A percentile compares a stretch with the other conserved stretches of the same genome.
These are phyloP conservation scores for Lanmaoa pseudosensibilis DNA, from an alignment of 768 basidiomycete species.

Conservation along the genomic window DNA sequence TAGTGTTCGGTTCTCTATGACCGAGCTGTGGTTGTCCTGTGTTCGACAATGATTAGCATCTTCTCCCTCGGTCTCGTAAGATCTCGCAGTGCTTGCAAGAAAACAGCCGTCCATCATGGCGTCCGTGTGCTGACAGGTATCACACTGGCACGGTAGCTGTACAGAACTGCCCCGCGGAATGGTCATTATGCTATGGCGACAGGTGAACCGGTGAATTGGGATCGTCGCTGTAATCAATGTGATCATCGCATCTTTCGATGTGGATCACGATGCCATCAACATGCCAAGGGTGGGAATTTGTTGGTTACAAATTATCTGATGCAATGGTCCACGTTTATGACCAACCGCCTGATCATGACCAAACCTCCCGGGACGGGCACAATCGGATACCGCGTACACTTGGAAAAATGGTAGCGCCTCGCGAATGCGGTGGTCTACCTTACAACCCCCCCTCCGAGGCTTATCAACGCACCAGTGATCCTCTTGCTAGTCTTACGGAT, in stretches of 20 bases:
- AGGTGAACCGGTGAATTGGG: neutral
- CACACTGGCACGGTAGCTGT: neutral
- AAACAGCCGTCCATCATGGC: constrained; percentile 49
- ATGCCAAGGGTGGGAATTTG: neutral
- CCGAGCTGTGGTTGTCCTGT: too few species aligned
- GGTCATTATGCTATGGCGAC: neutral
- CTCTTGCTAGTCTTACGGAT: neutral
- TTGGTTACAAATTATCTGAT: neutral
- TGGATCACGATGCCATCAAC: neutral
- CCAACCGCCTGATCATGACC: neutral
- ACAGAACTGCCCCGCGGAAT: neutral
- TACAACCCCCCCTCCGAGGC: neutral
- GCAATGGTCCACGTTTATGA: too few species aligned
- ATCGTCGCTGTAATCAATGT: neutral
- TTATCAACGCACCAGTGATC: neutral
- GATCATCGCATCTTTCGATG: neutral
- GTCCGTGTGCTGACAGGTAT: too few species aligned
- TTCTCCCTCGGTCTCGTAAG: neutral
- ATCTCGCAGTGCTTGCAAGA: constrained; percentile 51
- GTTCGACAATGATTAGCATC: neutral
- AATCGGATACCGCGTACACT: neutral
- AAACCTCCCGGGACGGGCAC: neutral
- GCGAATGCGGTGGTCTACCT: neutral
- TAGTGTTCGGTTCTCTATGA: too few species aligned
- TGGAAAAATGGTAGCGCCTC: too few species aligned